Evolutionary conservation across 768 basidiomycete genomes (phyloP), one percentile per base, ranked within the genome.

Genomic region (Crepidotus variabilis): DNA sequence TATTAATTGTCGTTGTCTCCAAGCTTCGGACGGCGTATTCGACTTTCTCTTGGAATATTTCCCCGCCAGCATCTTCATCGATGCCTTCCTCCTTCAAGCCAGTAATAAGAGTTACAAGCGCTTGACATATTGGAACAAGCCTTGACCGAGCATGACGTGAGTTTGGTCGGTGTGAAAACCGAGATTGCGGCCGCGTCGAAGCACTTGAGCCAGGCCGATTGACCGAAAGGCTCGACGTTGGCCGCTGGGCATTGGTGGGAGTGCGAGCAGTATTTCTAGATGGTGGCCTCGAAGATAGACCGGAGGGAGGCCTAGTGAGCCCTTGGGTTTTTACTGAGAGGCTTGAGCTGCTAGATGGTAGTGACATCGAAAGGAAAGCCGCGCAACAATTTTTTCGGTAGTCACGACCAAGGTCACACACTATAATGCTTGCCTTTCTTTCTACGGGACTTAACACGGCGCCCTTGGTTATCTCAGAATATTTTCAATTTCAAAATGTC

Each of bases 1-100:
- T 87, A 34, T 68, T 75, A 55, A 76, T 64, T 1, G 78, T 78
- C 1, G 79, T 78, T 49, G 76, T 71, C 56, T 90, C 89, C 50
- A 89, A 55, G 57, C 73, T 80, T 65, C 79, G 87, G 50, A 81
- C 74, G 0, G 79, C 83, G 63, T 80, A 79, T 48, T 87, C 86
- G 18, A 84, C 75, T 0, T 75, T 72, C 20, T 73, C 72, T 22
- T 75, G 77, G 61, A 81, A 79, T 9, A 76, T 61, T 11, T 72
- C 68, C 47, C 59, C 69, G 33, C 73, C 71, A 6, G 62, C 63
- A 49, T 81, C 77, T 14, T 55, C 64, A 14, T 73, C 72, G 6
- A 61, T 64, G 21, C 75, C 72, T 28, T 78, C 76, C n/a, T 77
- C 68, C 2, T 69, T 69, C 32, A 88, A 63, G 7, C 80, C 81